Conservation (phyloP, 768 basidiomycete species). For the Macrolepiota albuminosa region DNA sequence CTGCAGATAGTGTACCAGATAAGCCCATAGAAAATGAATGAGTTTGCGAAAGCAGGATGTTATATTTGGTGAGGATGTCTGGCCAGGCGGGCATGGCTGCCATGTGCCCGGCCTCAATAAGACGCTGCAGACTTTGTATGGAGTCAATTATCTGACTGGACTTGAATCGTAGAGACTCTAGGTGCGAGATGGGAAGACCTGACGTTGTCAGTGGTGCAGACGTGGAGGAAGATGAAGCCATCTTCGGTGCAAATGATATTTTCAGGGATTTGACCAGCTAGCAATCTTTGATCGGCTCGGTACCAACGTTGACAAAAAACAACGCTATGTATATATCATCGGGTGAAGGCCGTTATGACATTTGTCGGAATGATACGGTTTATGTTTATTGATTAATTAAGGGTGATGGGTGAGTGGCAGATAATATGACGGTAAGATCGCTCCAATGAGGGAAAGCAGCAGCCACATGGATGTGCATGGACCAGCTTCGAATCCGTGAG, state of each 20-base stretch:
- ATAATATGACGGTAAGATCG: too few species aligned
- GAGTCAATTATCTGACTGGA: slow-evolving; percentile 78
- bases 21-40: slow-evolving; percentile 60
- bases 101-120: slow-evolving; percentile 53
- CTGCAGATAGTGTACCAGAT: slow-evolving; percentile 24
- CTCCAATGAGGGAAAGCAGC: too few species aligned
- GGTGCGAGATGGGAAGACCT: slow-evolving; percentile 45
- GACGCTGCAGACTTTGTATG: slow-evolving; percentile 58
- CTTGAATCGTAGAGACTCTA: slow-evolving; percentile 76
- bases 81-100: slow-evolving; percentile 78
- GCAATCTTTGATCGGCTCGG: background rate
- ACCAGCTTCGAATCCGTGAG: background rate
- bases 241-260: background rate
- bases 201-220: slow-evolving; percentile 9
- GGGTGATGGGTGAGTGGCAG: too few species aligned
- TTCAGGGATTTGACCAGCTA: background rate
- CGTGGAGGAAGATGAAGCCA: background rate
- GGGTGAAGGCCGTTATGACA: too few species aligned
- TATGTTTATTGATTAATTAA: too few species aligned
- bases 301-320: too few species aligned
- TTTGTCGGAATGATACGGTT: too few species aligned
- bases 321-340: too few species aligned
- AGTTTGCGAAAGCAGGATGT: slow-evolving; percentile 76
- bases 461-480: too few species aligned
- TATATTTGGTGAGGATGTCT: slow-evolving; percentile 83